Base-by-base conservation (phyloP, 176 grass and related monocot species). In the Panicum miliaceum region DNA sequence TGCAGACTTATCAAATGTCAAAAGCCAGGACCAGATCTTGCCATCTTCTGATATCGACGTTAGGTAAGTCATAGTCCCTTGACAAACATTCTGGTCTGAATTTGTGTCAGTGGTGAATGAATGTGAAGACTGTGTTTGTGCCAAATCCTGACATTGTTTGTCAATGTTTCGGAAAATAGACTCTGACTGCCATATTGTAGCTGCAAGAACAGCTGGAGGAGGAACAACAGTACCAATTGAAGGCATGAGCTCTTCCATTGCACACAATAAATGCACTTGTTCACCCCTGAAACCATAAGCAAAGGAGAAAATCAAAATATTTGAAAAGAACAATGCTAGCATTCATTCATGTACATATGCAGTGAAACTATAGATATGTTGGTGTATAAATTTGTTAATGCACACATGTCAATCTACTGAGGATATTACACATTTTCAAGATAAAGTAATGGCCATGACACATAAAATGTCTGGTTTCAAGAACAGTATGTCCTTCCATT, bases 1-100 rank as follows among this genome's bases (percentile, higher is more conserved):
- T 65, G 70, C 56, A 77, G 82, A 43, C 59, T 87, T 91, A 68
- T 92, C 89, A 98, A 90, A 87, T 87, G 78, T 90, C 68, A 98
- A 86, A 81, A 92, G 84, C 96, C 96, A 98, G 51, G 90, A 89
- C 92, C 96, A 98, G 72, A 98, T 89, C 69, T 95, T 98, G 15
- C 96, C 96, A 84, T 98, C 96, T 85, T 98, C 96, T 78, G 93
- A 95, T 82, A 98, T 87, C 8, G 90, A 89, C 5, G 94, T 92
- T 46, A 98, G 43, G 82, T 88, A 91, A 84, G 91, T 87, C 73
- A 65, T 73, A 76, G 36, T 38, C 27, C 78, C 73, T 59, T 86
- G 73, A 83, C 38, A 71, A 60, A 64, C n/a, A 64, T 83, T 82
- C 9, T 73, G 27, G 15, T 73, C 52, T 57, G 58, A 67, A 66